phyloP scores from a whole-genome alignment of 2,329 filamentous ascomycete species.

The Pseudocercospora vitis region DNA sequence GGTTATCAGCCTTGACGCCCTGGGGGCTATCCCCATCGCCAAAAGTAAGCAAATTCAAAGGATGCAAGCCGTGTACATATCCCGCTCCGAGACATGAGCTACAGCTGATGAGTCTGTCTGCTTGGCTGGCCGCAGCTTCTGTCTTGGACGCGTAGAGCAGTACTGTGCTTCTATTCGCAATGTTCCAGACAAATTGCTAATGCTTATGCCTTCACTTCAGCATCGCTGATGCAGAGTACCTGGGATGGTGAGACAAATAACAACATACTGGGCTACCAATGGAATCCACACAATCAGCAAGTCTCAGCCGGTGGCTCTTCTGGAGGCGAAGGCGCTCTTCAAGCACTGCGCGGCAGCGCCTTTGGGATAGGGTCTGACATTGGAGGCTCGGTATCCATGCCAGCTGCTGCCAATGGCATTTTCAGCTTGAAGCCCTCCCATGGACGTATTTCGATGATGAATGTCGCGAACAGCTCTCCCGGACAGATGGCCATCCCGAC shows the following conservation, averaged over 20 bases:
- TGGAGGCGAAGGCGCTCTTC: slow-evolving; percentile 58
- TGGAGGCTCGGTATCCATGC: slow-evolving; percentile 67
- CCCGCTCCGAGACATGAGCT: too few species aligned
- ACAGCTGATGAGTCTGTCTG: too few species aligned
- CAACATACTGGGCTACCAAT: slow-evolving; percentile 10
- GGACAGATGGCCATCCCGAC: not conserved
- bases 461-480: not conserved
- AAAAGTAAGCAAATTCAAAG: too few species aligned
- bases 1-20: not conserved
- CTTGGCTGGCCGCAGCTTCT: too few species aligned
- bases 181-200: too few species aligned
- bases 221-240: slow-evolving; percentile 10
- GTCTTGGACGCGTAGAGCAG: too few species aligned
- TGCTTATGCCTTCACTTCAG: too few species aligned
- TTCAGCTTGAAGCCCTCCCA: slow-evolving; percentile 42
- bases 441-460: slow-evolving; percentile 44
- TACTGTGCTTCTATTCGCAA: too few species aligned
- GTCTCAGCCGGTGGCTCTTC: slow-evolving; percentile 8
- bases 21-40: slow-evolving; percentile 3
- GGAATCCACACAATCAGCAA: slow-evolving; percentile 7
- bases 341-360: slow-evolving; percentile 58
- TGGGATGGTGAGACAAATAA: not conserved
- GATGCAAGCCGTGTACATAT: too few species aligned
- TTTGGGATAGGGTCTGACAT: slow-evolving; percentile 64
- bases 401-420: slow-evolving; percentile 68